Evolutionary conservation across 768 basidiomycete genomes (phyloP), one percentile per base, ranked within the genome.

Genomic region (Leccinum ochraceum): DNA sequence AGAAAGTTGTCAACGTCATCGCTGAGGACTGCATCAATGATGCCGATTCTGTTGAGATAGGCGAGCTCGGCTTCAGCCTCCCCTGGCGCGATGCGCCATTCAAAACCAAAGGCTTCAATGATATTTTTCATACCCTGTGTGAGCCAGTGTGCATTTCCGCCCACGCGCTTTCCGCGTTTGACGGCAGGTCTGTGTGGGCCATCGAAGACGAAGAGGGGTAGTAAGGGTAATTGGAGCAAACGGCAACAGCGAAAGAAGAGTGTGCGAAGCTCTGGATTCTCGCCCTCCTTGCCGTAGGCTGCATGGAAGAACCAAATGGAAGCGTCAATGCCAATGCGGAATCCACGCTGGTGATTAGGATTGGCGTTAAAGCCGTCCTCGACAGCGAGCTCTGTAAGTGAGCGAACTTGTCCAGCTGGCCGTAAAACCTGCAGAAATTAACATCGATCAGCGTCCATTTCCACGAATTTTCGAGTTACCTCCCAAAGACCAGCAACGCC

Each of bases 31-130:
- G 88, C 92, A 69, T 98, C 95, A 58, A 98, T 90, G 56, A 90
- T 73, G 3, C 93, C 93, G 48, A 87, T 83, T 4, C 82, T 79
- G 66, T 94, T 95, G 56, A 98, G 79, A 63, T 91, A 88, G 0
- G 95, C 95, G 3, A 98, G 79, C 69, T 96, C 95, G 0, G 95
- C 95, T 73, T 98, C 95, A 0, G 95, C 95, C 74, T 97, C 95
- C 17, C 93, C 94, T 6, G 95, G 95, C 16, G 94, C 95, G 71
- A 81, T 84, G 64, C 85, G 78, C 86, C 87, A 90, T 67, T 90
- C 88, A 64, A 28, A 91, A 1, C 90, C 90, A 74, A 90, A 91
- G 0, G 89, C 86, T 50, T 89, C 85, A 2, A 91, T 86, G 51
- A 92, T 88, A 20, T 82, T 80, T 73, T 90, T 89, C 87, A 90